Conservation (phyloP, 495 filamentous ascomycete species). For the Talaromyces wortmannii region DNA sequence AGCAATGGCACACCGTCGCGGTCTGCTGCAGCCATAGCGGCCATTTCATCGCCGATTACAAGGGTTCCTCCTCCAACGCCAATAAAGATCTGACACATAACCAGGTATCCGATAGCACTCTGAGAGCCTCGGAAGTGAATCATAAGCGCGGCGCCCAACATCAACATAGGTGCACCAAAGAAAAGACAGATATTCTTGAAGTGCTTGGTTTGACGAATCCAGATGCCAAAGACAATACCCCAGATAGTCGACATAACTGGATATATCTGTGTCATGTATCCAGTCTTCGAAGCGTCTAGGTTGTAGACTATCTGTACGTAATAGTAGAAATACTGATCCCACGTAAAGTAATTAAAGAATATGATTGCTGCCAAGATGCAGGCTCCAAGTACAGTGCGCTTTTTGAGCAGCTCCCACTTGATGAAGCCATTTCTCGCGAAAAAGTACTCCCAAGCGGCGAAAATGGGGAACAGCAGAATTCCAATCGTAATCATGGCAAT, state of each 20-base stretch:
- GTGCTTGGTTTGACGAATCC: constrained; percentile 47
- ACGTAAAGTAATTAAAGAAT: constrained; percentile 41
- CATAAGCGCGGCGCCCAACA: constrained; percentile 54
- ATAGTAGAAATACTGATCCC: constrained; percentile 55
- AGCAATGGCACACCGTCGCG: constrained; percentile 56
- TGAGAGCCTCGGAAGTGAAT: constrained; percentile 57
- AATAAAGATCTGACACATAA: constrained; percentile 73
- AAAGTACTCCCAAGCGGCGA: constrained; percentile 49
- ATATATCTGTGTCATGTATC: constrained; percentile 47
- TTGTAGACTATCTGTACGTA: constrained; percentile 63
- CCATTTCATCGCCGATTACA: constrained; percentile 60
- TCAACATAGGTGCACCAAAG: constrained; percentile 53
- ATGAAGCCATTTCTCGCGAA: constrained; percentile 52
- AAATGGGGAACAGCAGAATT: constrained; percentile 37
- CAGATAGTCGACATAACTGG: constrained; percentile 40
- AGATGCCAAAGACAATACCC: constrained; percentile 39
- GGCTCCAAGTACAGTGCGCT: constrained; percentile 60
- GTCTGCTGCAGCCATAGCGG: constrained; percentile 55
- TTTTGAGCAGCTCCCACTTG: constrained; percentile 45
- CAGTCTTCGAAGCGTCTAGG: constrained; percentile 47
- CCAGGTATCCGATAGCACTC: constrained; percentile 53
- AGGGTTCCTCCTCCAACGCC: constrained; percentile 55
- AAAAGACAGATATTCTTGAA: constrained; percentile 46
- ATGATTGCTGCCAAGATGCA: constrained; percentile 44
- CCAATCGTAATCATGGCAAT: constrained; percentile 54